phyloP scores from a whole-genome alignment of 2,329 filamentous ascomycete genomes.

The Aspergillus fructus region DNA sequence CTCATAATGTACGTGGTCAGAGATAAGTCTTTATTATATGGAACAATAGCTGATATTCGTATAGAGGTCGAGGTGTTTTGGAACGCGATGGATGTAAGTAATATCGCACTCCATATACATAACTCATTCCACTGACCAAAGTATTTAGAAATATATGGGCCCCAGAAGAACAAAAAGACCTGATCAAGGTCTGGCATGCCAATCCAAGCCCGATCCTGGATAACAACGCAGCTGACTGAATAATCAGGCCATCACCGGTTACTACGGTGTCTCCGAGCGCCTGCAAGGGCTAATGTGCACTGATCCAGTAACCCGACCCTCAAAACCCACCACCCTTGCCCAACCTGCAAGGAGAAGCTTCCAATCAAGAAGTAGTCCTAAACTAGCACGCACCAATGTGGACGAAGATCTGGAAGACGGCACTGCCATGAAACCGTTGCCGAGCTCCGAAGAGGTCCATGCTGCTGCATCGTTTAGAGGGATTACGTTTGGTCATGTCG shows the following conservation, averaged over 20 bases:
- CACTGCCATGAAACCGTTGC: conserved; percentile 22
- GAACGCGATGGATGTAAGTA: conserved; percentile 69
- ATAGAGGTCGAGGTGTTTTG: conserved; percentile 49
- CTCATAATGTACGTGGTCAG: conserved; percentile 29
- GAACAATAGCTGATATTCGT: neutral
- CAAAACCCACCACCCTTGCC: conserved; percentile 20
- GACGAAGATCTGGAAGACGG: conserved; percentile 38
- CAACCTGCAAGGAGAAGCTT: conserved; percentile 16
- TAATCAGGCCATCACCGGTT: conserved; percentile 50
- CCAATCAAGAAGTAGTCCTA: conserved; percentile 10
- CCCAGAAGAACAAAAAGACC: conserved; percentile 58
- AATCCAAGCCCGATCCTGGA: neutral
- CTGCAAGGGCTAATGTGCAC: conserved; percentile 64
- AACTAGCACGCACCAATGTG: conserved; percentile 13
- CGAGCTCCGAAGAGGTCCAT: conserved; percentile 20
- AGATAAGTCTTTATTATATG: neutral
- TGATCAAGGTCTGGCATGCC: conserved; percentile 46
- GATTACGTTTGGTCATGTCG: conserved; percentile 58
- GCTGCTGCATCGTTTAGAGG: conserved; percentile 28
- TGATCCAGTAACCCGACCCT: conserved; percentile 44
- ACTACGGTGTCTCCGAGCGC: conserved; percentile 68
- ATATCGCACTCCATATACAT: neutral
- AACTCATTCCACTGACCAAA: neutral
- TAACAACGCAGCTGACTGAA: conserved; percentile 4
- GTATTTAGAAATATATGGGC: conserved; percentile 65